Evolutionary conservation across 345 rosid species (phyloP), one percentile per base, ranked within the genome.

Genomic region (Murraya koenigii): DNA sequence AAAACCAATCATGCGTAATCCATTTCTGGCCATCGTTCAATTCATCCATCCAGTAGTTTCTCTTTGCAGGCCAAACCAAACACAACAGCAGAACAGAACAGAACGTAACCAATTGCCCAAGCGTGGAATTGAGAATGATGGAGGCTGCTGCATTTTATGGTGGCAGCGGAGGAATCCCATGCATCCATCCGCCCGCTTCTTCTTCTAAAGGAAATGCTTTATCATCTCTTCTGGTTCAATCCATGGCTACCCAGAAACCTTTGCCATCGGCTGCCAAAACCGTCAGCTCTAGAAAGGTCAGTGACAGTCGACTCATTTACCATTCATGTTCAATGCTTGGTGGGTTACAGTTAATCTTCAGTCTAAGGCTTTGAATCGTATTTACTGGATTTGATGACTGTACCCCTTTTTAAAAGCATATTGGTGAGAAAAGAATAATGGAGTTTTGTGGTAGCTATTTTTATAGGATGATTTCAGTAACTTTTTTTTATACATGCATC

Each of bases 231-330:
- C 66, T 83, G 13, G 75, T 89, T 63, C 88, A 84, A 66, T 88
- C 92, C 80, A 88, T 94, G 97, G 97, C 92, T 1, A 77, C 90
- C 77, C 90, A 90, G 90, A 91, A 88, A 78, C 94, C 91, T 56
- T 77, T 81, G n/a, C 85, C 92, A 23, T 79, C 92, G 2, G 69
- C 87, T 41, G 62, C 92, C 75, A 92, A 69, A 82, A 91, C 91
- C 44, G 66, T 83, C 20, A 69, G 87, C 80, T 82, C 94, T 20
- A 87, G 70, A 78, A 92, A 88, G 92, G 97, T 89, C 58, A 52
- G 83, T 66, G 4, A 52, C 49, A 3, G 49, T 44, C 11, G 49
- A 44, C 17, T 44, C 49, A 44, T 44, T 3, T 44, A 13, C 5
- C 13, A 11, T 20, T 71, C 26, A 66, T 25, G 64, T 59, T 59